A percentile compares a stretch with the other conserved stretches of the same genome.
These are phyloP conservation scores for Tulasnella sp. DNA, from an alignment of 768 basidiomycete genomes.

Conservation along the genomic window DNA sequence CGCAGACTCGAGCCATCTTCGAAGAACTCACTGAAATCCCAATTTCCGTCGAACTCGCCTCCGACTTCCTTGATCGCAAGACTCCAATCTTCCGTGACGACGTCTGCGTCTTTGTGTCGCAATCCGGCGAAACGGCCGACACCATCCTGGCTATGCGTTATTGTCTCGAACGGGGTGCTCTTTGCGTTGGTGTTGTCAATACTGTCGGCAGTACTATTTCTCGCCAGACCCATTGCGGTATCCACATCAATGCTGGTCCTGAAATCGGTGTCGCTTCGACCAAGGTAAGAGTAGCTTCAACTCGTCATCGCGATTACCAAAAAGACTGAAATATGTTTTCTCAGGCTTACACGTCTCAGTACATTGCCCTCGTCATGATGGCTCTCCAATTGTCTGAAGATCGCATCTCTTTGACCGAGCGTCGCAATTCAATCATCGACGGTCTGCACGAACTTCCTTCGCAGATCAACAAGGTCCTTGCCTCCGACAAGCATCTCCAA, in stretches of 20 bases:
- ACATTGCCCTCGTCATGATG: slow-evolving; percentile 96
- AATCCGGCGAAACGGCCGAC: slow-evolving; percentile 98
- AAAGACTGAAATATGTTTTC: neutral
- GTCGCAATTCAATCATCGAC: slow-evolving; percentile 88
- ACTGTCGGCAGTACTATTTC: slow-evolving; percentile 97
- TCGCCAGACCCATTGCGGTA: slow-evolving; percentile 97
- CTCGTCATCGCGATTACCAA: slow-evolving; percentile 28
- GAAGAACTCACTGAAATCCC: slow-evolving; percentile 99
- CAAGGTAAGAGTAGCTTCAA: slow-evolving; percentile 45
- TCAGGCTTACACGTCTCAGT: slow-evolving; percentile 96
- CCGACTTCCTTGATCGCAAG: slow-evolving; percentile 97
- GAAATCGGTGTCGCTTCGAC: slow-evolving; percentile 99
- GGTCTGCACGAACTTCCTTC: slow-evolving; percentile 83
- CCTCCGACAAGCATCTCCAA: slow-evolving; percentile 66
- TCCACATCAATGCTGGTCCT: slow-evolving; percentile 98
- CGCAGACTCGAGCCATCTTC: slow-evolving; percentile 81
- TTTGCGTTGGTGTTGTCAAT: slow-evolving; percentile 97
- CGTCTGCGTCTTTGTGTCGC: slow-evolving; percentile 90
- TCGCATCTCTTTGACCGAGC: slow-evolving; percentile 83
- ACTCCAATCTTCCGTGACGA: slow-evolving; percentile 99
- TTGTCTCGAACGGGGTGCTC: slow-evolving; percentile 91
- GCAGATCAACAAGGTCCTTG: slow-evolving; percentile 82
- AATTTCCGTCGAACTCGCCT: slow-evolving; percentile 91
- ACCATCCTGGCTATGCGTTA: slow-evolving; percentile 94
- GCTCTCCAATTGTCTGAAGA: slow-evolving; percentile 98